Evolutionary conservation across 2,329 filamentous ascomycete genomes (phyloP).

Genomic region (Pyricularia grisea): DNA sequence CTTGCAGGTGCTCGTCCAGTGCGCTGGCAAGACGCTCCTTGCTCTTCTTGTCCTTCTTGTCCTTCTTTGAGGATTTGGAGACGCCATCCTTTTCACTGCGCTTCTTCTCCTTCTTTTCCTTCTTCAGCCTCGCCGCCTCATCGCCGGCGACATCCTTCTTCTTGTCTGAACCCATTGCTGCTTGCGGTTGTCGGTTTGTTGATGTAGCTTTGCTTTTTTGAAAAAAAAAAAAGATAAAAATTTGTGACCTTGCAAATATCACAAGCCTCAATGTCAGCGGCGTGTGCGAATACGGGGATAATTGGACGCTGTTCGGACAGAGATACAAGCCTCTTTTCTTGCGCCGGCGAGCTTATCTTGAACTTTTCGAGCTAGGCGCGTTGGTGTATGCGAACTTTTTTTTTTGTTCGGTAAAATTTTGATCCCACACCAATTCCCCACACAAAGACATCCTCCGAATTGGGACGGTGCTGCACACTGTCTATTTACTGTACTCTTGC

Average conservation of each 20-base stretch:
- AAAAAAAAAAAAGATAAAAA: background rate
- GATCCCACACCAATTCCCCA: background rate
- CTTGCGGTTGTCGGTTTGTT: background rate
- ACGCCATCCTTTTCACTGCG: conserved; percentile 44
- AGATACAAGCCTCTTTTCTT: background rate
- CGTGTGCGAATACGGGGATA: background rate
- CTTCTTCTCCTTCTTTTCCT: conserved; percentile 51
- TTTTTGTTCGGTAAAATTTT: conserved; percentile 6
- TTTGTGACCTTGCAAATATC: no score
- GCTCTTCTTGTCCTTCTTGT: conserved; percentile 57
- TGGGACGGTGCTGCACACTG: background rate
- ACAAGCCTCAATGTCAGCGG: background rate
- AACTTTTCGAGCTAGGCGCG: background rate
- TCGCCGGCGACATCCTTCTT: conserved; percentile 5
- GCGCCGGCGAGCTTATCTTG: background rate
- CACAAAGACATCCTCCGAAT: background rate
- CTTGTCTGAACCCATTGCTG: conserved; percentile 12
- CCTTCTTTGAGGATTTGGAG: conserved; percentile 40
- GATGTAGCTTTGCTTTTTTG: background rate
- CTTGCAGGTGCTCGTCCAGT: conserved; percentile 56
- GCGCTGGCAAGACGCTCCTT: conserved; percentile 62
- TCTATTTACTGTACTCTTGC: background rate
- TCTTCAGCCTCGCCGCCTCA: conserved; percentile 18
- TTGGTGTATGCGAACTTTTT: background rate
- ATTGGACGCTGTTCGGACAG: background rate